Evolutionary conservation across 306 rosid species (phyloP), one percentile per base, ranked within the genome.

Genomic region (Quercus aquifolioides): DNA sequence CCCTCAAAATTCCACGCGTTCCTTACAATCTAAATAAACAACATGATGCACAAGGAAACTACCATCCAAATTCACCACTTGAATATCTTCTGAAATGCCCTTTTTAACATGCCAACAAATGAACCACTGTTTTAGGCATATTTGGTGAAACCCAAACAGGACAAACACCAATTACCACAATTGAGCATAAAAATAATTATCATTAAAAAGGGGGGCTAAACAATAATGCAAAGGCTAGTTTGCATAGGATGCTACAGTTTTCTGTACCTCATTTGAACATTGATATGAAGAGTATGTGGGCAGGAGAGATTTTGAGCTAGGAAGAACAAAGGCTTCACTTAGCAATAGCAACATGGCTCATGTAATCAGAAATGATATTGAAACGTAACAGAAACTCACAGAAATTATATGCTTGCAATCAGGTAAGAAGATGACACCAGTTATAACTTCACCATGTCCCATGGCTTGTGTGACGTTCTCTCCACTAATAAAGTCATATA

Each of bases 391-490:
- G 73, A 55, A 80, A 81, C 94, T 90, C 79, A 92, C 94, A 15
- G 93, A 90, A 79, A 92, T 82, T 75, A 92, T 86, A 74, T 85
- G 94, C 86, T 87, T 88, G 91, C 90, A 90, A 68, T 92, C 97
- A 19, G 94, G 91, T 86, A 89, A 86, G 85, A 92, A 90, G 84
- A 92, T 83, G 85, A 86, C 86, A 72, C 97, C 97, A 72, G 97
- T 92, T 55, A 92, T 86, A 81, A 92, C 82, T 84, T 92, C 97
- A 84, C 92, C 90, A 80, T 92, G 97, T 71, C 94, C 94, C 67
- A 76, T 79, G 71, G 91, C 92, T 81, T 85, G 89, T 52, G 88
- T 81, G 58, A 90, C 90, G 80, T 88, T 77, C 75, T 92, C 90
- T 76, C 97, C 94, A 6, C 88, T 90, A 81, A 79, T 67, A 54